Evolutionary conservation across 1,284 basidiomycete species (phyloP).

Genomic region (Blastosporella zonata): DNA sequence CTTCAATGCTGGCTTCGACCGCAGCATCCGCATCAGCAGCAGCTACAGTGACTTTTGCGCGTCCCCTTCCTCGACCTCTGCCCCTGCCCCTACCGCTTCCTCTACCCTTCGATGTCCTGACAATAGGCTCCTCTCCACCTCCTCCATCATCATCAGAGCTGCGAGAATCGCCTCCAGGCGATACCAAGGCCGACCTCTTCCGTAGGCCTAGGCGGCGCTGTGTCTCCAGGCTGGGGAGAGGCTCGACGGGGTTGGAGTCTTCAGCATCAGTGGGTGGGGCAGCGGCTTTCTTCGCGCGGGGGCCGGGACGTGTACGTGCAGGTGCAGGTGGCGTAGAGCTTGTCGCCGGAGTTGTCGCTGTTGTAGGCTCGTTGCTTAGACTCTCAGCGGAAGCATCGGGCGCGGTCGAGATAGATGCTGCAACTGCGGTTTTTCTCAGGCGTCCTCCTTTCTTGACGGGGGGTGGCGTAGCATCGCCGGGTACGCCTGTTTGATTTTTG

Average conservation of each 20-base stretch:
- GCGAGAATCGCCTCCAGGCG: not conserved
- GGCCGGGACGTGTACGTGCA: not conserved
- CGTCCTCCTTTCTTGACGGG: constrained; percentile 5
- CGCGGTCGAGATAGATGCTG: not conserved
- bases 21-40: not conserved
- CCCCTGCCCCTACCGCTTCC: constrained; percentile 6
- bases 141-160: not conserved
- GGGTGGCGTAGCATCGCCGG: not conserved
- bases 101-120: not conserved
- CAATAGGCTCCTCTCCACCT: not conserved
- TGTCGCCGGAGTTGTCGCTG: not conserved
- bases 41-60: not conserved
- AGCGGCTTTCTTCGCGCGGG: not conserved
- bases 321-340: not conserved
- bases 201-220: not conserved
- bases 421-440: not conserved
- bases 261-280: not conserved
- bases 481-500: constrained; percentile 13
- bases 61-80: not conserved
- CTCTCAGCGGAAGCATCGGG: not conserved
- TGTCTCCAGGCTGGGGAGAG: not conserved
- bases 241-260: not conserved
- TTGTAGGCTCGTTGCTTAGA: not conserved
- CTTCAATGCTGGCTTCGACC: not conserved
- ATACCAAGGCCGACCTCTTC: not conserved